Evolutionary conservation across 2,329 filamentous ascomycete genomes (phyloP).

Genomic region (Harringtonia aguacate): DNA sequence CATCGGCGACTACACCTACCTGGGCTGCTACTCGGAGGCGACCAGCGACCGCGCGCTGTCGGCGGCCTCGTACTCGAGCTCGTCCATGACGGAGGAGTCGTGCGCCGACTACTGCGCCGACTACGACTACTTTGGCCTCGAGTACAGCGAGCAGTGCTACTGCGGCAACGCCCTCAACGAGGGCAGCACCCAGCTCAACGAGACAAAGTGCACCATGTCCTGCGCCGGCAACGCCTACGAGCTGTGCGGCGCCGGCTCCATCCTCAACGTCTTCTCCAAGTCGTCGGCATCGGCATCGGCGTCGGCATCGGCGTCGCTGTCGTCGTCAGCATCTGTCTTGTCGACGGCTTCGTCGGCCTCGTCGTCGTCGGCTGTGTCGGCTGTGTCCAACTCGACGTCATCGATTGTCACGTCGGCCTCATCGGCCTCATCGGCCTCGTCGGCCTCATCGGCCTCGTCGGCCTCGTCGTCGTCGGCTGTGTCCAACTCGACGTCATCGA

Average conservation of each 20-base stretch:
- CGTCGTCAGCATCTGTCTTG: no score
- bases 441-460: no score
- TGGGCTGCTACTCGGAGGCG: constrained; percentile 23
- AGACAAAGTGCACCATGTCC: constrained; percentile 7
- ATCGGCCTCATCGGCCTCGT: no score
- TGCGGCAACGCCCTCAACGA: constrained; percentile 23
- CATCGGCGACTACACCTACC: constrained; percentile 16
- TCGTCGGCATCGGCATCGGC: no score
- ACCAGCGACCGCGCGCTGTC: constrained; percentile 12
- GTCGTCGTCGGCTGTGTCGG: not conserved
- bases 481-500: not conserved
- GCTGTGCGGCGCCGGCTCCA: constrained; percentile 10
- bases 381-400: not conserved
- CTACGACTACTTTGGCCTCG: constrained; percentile 36
- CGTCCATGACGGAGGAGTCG: constrained; percentile 34
- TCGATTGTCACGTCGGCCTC: no score
- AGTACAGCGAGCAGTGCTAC: constrained; percentile 41
- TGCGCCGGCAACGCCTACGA: constrained; percentile 9
- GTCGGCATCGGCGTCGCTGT: no score
- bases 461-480: no score
- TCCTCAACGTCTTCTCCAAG: constrained; percentile 8
- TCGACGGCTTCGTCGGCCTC: no score
- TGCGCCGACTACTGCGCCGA: constrained; percentile 39
- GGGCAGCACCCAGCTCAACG: constrained; percentile 2
- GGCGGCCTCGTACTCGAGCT: constrained; percentile 4